Evolutionary conservation across 176 grass and related monocot genomes (phyloP).

Genomic region (Ensete glaucum): DNA sequence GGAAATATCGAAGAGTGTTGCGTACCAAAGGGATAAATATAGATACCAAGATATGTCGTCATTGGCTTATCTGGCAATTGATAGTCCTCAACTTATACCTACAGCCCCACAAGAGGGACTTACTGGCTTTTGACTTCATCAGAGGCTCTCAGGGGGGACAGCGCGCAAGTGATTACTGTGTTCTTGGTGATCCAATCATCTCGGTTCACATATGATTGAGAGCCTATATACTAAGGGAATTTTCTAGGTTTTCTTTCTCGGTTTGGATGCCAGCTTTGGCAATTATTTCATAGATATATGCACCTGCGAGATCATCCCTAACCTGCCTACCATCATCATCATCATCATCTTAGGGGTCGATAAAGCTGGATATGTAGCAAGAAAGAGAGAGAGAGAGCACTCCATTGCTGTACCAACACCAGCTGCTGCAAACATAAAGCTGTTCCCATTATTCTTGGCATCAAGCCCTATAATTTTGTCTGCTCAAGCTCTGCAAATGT

Average conservation of each 20-base stretch:
- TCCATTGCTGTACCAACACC: neutral
- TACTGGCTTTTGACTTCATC: constrained; percentile 14
- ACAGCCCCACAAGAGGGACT: constrained; percentile 18
- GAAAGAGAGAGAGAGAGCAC: neutral
- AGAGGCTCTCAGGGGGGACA: neutral
- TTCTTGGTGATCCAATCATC: constrained; percentile 71
- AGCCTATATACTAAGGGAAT: constrained; percentile 7
- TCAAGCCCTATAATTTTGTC: constrained; percentile 25
- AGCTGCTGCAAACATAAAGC: constrained; percentile 9
- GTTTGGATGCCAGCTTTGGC: neutral
- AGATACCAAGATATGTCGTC: no score
- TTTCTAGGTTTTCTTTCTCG: constrained; percentile 5
- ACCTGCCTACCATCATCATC: neutral
- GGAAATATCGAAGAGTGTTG: no score
- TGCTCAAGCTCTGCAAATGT: constrained; percentile 13
- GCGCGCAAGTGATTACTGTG: constrained; percentile 35
- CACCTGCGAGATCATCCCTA: neutral
- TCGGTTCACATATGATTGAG: constrained; percentile 38
- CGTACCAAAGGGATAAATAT: no score
- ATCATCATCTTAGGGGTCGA: no score
- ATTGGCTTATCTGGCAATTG: neutral
- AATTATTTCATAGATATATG: neutral
- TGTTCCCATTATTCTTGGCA: constrained; percentile 25
- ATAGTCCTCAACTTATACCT: constrained; percentile 10
- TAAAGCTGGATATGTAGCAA: no score